Conservation (phyloP, 2,329 filamentous ascomycete species). For the Colletotrichum australisinense region DNA sequence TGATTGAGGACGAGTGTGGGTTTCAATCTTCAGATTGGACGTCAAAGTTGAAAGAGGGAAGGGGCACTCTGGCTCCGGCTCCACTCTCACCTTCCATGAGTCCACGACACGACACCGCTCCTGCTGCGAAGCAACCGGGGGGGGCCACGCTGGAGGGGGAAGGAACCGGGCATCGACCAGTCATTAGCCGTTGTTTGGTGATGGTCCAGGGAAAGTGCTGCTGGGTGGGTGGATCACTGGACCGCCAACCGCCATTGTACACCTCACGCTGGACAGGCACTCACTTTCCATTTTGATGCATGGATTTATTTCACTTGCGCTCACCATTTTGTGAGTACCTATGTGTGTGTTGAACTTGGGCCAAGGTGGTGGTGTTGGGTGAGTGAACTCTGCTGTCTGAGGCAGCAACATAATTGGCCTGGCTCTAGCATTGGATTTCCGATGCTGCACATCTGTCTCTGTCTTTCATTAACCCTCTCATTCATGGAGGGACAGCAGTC, state of each 20-base stretch:
- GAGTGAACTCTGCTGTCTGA: neutral
- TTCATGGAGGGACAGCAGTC: neutral
- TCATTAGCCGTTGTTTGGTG: neutral
- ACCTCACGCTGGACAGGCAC: neutral
- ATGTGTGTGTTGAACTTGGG: neutral
- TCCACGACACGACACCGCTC: constrained; percentile 23
- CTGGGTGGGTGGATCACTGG: neutral
- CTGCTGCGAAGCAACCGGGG: neutral
- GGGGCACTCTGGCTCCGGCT: neutral
- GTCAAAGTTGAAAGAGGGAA: constrained; percentile 9
- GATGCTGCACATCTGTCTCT: neutral
- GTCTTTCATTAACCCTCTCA: no score
- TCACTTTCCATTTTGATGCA: neutral
- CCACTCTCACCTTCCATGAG: neutral
- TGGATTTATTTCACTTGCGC: neutral
- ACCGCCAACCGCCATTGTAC: no score
- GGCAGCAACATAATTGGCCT: neutral
- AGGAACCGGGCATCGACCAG: neutral
- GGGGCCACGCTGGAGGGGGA: neutral
- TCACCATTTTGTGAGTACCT: neutral
- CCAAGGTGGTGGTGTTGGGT: neutral
- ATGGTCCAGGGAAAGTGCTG: neutral
- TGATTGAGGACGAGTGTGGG: neutral
- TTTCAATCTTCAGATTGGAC: constrained; percentile 22
- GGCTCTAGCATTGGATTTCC: neutral